Percentiles rank a stretch among this genome's conserved stretches.
These are phyloP conservation scores for Avena insularis DNA, from an alignment of 176 grass and related monocot species.

Conservation along the genomic window DNA sequence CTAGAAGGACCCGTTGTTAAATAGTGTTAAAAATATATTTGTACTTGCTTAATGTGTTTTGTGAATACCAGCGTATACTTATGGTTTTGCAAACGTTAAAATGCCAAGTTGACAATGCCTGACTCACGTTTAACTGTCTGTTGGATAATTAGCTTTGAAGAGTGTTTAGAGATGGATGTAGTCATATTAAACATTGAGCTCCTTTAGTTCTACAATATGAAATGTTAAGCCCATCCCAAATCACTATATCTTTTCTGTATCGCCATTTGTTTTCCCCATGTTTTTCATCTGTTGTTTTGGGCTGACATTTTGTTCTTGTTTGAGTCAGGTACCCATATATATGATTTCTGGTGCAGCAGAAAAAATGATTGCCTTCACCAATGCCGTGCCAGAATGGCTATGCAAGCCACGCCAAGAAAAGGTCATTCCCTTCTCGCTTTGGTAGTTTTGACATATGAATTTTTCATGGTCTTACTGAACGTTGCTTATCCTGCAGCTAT, in stretches of 20 bases:
- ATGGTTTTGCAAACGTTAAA: constrained; percentile 23
- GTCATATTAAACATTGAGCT: neutral
- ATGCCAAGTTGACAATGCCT: constrained; percentile 22
- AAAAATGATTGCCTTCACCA: constrained; percentile 65
- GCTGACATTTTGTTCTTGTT: constrained; percentile 8
- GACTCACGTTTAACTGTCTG: constrained; percentile 2
- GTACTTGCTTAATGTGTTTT: constrained; percentile 23
- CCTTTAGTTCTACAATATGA: neutral
- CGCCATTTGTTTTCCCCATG: neutral
- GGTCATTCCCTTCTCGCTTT: constrained; percentile 52
- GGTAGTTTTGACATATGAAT: constrained; percentile 30
- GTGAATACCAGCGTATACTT: neutral
- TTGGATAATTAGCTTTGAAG: constrained; percentile 1
- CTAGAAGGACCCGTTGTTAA: neutral
- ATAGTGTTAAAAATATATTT: neutral
- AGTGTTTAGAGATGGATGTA: constrained; percentile 15
- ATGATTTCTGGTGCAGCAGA: constrained; percentile 76
- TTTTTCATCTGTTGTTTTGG: constrained; percentile 16
- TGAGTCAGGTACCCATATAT: constrained; percentile 77
- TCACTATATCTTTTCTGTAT: constrained; percentile 20
- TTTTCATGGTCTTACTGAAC: constrained; percentile 21
- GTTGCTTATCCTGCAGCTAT: constrained; percentile 65
- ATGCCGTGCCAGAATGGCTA: constrained; percentile 92
- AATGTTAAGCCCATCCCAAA: constrained; percentile 17
- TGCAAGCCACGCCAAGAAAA: constrained; percentile 90